Percentiles rank a stretch among this genome's conserved stretches.
These are phyloP conservation scores for Closterium sp. DNA, from an alignment of 139 green algal species.

Conservation along the genomic window DNA sequence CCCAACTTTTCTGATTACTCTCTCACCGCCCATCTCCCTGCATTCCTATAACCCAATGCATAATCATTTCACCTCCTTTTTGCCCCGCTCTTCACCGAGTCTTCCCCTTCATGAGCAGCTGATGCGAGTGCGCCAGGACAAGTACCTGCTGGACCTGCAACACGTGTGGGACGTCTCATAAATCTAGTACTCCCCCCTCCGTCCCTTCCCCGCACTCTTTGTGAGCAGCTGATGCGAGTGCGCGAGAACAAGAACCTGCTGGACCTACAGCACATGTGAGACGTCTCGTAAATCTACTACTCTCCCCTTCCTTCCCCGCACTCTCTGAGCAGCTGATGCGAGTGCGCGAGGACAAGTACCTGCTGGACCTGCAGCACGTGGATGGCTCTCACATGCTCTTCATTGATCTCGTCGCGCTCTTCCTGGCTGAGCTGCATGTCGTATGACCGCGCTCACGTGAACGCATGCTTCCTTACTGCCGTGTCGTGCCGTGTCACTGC, in stretches of 20 bases:
- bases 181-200: slow-evolving; percentile 71
- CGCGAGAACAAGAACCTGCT: slow-evolving; percentile 91
- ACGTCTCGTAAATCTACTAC: slow-evolving; percentile 52
- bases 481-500: no score
- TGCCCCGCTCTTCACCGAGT: no score
- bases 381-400: slow-evolving; percentile 79
- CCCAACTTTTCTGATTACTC: background rate
- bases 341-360: slow-evolving; percentile 88
- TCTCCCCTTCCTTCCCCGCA: no score
- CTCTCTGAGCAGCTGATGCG: slow-evolving; percentile 85
- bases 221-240: slow-evolving; percentile 88
- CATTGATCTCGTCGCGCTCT: slow-evolving; percentile 73
- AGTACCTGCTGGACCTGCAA: slow-evolving; percentile 94
- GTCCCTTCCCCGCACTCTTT: slow-evolving; percentile 57
- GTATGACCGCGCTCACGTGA: background rate
- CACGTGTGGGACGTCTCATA: slow-evolving; percentile 56
- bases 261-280: slow-evolving; percentile 84
- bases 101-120: no score
- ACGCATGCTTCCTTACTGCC: background rate
- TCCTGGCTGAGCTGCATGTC: slow-evolving; percentile 68
- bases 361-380: slow-evolving; percentile 87
- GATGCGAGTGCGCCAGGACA: slow-evolving; percentile 79
- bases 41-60: background rate
- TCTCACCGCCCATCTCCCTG: background rate
- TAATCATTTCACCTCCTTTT: no score